A percentile compares a stretch with the other conserved stretches of the same genome.
These are phyloP conservation scores for Sanghuangporus weigelae DNA, from an alignment of 1,284 basidiomycete genomes.

Conservation along the genomic window DNA sequence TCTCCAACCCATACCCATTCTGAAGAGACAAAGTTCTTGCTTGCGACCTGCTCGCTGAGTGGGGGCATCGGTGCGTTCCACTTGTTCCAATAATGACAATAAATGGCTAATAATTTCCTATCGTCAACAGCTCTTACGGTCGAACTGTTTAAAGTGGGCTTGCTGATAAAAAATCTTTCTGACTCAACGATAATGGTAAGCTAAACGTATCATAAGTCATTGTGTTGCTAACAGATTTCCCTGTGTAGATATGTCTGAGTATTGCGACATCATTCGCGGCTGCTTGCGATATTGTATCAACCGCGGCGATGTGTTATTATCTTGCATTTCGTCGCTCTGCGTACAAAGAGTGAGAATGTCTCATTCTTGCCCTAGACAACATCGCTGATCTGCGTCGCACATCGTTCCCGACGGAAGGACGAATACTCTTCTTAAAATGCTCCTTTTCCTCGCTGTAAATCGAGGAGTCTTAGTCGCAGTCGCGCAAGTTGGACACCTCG, in stretches of 20 bases:
- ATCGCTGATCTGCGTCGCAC: neutral
- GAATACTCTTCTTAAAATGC: neutral
- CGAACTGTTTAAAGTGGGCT: conserved; percentile 1
- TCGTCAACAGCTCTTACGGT: neutral
- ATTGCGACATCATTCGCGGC: conserved; percentile 7
- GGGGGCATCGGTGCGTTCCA: neutral
- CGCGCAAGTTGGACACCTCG: conserved; percentile 1
- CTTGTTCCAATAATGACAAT: neutral
- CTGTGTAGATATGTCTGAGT: neutral
- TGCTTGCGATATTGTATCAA: conserved; percentile 5
- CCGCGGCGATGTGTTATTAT: conserved; percentile 8
- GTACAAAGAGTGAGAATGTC: conserved; percentile 3
- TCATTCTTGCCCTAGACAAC: neutral
- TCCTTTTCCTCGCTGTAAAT: conserved; percentile 13
- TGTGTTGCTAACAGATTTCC: neutral
- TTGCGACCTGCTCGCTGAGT: neutral
- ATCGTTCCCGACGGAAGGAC: neutral
- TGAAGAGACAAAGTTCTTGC: neutral
- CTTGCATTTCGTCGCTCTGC: neutral
- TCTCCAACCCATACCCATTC: neutral
- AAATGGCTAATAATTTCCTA: neutral
- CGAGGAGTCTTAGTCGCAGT: conserved; percentile 4
- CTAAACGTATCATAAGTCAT: neutral
- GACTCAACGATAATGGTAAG: neutral
- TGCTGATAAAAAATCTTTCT: neutral